phyloP scores from a whole-genome alignment of 768 basidiomycete genomes.

The Mycena sanguinolenta region DNA sequence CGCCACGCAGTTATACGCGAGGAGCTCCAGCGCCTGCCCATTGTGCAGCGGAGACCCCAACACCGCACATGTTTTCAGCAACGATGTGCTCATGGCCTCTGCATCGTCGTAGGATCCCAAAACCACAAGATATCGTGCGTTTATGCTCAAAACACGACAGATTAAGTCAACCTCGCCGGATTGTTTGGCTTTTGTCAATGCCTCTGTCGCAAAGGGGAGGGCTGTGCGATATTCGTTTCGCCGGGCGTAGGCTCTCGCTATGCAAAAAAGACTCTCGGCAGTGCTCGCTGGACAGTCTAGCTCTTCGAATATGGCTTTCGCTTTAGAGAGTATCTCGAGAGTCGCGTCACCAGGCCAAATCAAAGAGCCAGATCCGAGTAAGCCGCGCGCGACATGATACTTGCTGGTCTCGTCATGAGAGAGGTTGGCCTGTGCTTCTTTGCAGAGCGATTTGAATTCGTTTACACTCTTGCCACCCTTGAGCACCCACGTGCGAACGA shows the following conservation, averaged over 20 bases:
- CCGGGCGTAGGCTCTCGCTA: slow-evolving; percentile 11
- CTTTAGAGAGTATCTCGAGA: slow-evolving; percentile 10
- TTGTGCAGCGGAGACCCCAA: not conserved
- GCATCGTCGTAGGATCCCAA: slow-evolving; percentile 3
- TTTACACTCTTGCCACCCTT: not conserved
- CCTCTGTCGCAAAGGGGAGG: slow-evolving; percentile 1
- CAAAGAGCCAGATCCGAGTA: slow-evolving; percentile 18
- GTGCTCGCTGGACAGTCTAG: slow-evolving; percentile 23
- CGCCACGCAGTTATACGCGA: no score
- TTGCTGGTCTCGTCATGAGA: slow-evolving; percentile 8
- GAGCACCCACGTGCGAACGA: slow-evolving; percentile 8
- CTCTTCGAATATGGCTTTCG: slow-evolving; percentile 24
- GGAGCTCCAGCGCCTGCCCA: slow-evolving; percentile 29
- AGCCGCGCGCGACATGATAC: slow-evolving; percentile 12
- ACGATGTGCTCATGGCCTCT: not conserved
- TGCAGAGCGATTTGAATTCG: not conserved
- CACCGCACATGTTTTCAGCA: not conserved
- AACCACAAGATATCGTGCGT: not conserved
- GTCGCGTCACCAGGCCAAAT: slow-evolving; percentile 13
- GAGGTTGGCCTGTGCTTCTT: slow-evolving; percentile 9
- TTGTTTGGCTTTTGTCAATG: slow-evolving; percentile 10
- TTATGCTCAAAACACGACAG: not conserved
- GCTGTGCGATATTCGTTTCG: slow-evolving; percentile 20
- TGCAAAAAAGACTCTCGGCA: slow-evolving; percentile 26
- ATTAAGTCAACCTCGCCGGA: not conserved